A percentile compares a stretch with the other conserved stretches of the same genome.
phyloP scores from a whole-genome alignment of 1,284 basidiomycete genomes.

The Tilletia setariae region DNA sequence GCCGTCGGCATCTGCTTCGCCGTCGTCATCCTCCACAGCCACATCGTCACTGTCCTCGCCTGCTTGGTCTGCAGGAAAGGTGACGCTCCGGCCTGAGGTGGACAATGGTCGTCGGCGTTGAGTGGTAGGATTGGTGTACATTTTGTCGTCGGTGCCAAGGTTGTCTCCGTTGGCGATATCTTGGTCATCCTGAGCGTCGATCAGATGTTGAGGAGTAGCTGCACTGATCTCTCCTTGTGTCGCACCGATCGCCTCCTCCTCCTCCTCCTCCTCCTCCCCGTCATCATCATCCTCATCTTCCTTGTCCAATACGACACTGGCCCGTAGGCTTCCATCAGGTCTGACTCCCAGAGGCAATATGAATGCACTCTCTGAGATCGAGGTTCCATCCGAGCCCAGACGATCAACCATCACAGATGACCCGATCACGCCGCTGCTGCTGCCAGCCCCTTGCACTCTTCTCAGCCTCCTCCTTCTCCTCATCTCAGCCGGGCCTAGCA shows the following conservation, averaged over 20 bases:
- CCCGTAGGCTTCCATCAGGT: constrained; percentile 39
- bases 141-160: too few relatives aligned
- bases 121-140: too few relatives aligned
- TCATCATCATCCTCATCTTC: constrained; percentile 31
- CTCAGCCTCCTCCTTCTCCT: neutral
- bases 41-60: too few relatives aligned
- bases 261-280: constrained; percentile 22
- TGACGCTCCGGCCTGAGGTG: too few relatives aligned
- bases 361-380: constrained; percentile 30
- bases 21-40: too few relatives aligned
- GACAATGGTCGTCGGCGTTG: too few relatives aligned
- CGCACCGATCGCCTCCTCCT: neutral
- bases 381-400: constrained; percentile 35
- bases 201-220: too few relatives aligned
- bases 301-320: constrained; percentile 37
- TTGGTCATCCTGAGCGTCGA: too few relatives aligned
- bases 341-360: constrained; percentile 42
- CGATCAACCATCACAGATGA: constrained; percentile 36
- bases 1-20: too few relatives aligned
- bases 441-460: neutral
- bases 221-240: too few relatives aligned
- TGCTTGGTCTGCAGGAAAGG: too few relatives aligned
- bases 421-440: neutral
- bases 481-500: constrained; percentile 32
- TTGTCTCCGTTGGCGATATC: too few relatives aligned